A percentile compares a stretch with the other conserved stretches of the same genome.
phyloP scores from a whole-genome alignment of 345 rosid genomes.

The Corchorus olitorius region DNA sequence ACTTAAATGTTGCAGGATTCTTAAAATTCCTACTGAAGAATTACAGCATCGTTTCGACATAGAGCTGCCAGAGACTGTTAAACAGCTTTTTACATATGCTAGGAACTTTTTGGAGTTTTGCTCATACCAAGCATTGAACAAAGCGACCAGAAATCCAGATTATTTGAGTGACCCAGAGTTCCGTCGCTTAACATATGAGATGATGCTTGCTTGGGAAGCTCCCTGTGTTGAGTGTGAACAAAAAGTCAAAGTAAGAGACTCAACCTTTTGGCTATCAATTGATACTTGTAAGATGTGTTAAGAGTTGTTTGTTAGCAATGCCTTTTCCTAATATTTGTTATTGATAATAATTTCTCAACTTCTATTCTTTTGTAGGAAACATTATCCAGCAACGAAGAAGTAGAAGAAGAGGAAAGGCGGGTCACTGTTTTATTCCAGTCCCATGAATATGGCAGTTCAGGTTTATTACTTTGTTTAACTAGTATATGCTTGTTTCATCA shows the following conservation, averaged over 20 bases:
- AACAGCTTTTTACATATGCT: constrained; percentile 66
- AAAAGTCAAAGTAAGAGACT: constrained; percentile 47
- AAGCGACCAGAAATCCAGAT: constrained; percentile 45
- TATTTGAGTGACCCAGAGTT: constrained; percentile 73
- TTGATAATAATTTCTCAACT: constrained; percentile 25
- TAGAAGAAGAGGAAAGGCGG: constrained; percentile 75
- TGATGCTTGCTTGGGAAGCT: constrained; percentile 99
- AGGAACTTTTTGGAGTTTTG: constrained; percentile 82
- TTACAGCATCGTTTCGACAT: constrained; percentile 72
- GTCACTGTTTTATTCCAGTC: constrained; percentile 75
- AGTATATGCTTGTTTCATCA: constrained; percentile 6
- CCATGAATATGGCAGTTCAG: constrained; percentile 87
- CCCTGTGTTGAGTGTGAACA: constrained; percentile 55
- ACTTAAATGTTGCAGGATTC: constrained; percentile 47
- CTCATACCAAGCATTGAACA: constrained; percentile 69
- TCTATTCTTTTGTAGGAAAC: constrained; percentile 50
- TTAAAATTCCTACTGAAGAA: constrained; percentile 60
- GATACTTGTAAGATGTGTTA: constrained; percentile 15
- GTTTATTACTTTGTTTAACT: constrained; percentile 33
- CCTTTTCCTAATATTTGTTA: neutral
- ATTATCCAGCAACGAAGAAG: constrained; percentile 43
- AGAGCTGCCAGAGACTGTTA: constrained; percentile 74
- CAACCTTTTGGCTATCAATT: neutral
- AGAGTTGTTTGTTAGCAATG: neutral
- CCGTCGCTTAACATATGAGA: constrained; percentile 76